These are phyloP conservation scores for Microstroma glucosiphilum DNA, from an alignment of 1,284 basidiomycete species.

Conservation along the genomic window DNA sequence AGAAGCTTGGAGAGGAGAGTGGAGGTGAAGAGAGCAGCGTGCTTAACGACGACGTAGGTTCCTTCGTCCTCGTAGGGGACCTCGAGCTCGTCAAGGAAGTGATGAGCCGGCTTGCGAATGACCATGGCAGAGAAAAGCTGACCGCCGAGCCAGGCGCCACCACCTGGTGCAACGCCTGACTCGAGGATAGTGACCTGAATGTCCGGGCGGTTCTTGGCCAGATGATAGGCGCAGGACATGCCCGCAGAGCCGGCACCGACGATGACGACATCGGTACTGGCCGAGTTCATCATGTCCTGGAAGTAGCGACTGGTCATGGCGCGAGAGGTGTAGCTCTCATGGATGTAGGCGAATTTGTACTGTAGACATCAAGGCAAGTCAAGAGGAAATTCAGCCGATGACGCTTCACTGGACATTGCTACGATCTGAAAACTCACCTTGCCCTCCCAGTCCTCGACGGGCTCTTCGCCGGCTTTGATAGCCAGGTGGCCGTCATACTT, in stretches of 20 bases:
- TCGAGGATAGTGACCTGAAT: slow-evolving; percentile 74
- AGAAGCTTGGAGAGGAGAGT: slow-evolving; percentile 70
- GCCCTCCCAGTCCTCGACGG: slow-evolving; percentile 41
- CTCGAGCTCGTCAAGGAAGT: slow-evolving; percentile 66
- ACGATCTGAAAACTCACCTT: not conserved
- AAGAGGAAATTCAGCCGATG: too few relatives aligned
- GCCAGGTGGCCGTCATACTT: slow-evolving; percentile 28
- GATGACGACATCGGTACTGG: slow-evolving; percentile 70
- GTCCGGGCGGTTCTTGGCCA: slow-evolving; percentile 65
- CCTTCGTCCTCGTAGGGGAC: slow-evolving; percentile 78
- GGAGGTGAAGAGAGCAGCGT: slow-evolving; percentile 57
- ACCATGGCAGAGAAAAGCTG: slow-evolving; percentile 82
- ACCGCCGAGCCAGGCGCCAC: slow-evolving; percentile 54
- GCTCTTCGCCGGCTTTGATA: slow-evolving; percentile 39
- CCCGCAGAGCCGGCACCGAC: slow-evolving; percentile 65
- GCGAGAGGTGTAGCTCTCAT: slow-evolving; percentile 42
- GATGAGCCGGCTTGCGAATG: slow-evolving; percentile 70
- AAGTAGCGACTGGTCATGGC: slow-evolving; percentile 45
- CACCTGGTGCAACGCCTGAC: slow-evolving; percentile 71
- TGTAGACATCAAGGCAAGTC: slow-evolving; percentile 9
- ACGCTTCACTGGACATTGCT: not conserved
- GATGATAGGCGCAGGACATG: slow-evolving; percentile 67
- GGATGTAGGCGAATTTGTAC: slow-evolving; percentile 45
- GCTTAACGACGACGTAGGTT: slow-evolving; percentile 53
- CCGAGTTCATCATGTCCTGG: slow-evolving; percentile 48